Conservation (phyloP, 1,284 basidiomycete genomes). For the Mycocalia duriaeana region DNA sequence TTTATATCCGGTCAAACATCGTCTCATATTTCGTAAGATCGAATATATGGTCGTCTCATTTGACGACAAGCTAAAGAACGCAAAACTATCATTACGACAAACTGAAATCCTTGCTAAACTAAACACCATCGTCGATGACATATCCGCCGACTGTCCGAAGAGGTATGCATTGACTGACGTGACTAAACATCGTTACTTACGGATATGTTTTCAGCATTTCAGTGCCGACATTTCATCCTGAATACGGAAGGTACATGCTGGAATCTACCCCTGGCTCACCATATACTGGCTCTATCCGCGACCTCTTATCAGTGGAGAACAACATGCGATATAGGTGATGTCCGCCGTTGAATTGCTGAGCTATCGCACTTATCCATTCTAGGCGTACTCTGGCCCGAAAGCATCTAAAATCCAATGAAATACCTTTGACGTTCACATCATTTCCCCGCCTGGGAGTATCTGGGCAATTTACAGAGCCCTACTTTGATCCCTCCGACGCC, state of each 20-base stretch:
- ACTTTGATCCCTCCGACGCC: constrained; percentile 69
- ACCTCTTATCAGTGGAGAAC: constrained; percentile 85
- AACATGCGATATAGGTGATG: constrained; percentile 88
- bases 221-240: constrained; percentile 94
- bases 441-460: constrained; percentile 89
- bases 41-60: constrained; percentile 96
- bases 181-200: constrained; percentile 2
- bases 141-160: constrained; percentile 56
- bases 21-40: constrained; percentile 40
- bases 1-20: constrained; percentile 5
- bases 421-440: constrained; percentile 92
- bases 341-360: constrained; percentile 10
- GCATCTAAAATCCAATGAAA: constrained; percentile 81
- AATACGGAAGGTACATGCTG: constrained; percentile 98
- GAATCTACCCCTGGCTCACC: constrained; percentile 96
- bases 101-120: constrained; percentile 90
- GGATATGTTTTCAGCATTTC: constrained; percentile 45
- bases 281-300: constrained; percentile 82
- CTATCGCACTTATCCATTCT: constrained; percentile 5
- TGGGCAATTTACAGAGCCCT: constrained; percentile 90
- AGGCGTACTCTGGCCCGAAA: constrained; percentile 83
- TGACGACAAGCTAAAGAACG: constrained; percentile 76
- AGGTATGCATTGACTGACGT: constrained; percentile 49
- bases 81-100: constrained; percentile 87
- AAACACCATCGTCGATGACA: constrained; percentile 61